These are phyloP conservation scores for Penstemon eatonii DNA, from an alignment of 257 asterid genomes.

Conservation along the genomic window DNA sequence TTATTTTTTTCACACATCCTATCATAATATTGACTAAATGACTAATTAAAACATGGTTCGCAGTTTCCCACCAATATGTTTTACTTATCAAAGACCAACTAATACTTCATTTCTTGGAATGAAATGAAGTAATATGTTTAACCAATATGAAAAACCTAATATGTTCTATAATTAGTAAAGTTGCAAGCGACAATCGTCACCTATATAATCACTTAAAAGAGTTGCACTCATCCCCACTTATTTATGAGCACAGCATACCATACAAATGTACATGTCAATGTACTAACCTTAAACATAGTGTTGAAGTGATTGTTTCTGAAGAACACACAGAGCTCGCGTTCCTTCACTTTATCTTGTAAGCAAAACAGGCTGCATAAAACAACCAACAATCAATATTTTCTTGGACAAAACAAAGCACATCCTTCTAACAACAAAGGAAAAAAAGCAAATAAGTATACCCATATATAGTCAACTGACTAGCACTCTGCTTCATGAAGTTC, in stretches of 20 bases:
- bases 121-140: too few species aligned
- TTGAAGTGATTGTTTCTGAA: slow-evolving; percentile 99
- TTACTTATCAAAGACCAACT: too few species aligned
- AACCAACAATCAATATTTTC: slow-evolving; percentile 30
- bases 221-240: neutral
- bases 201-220: slow-evolving; percentile 4
- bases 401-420: slow-evolving; percentile 23
- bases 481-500: slow-evolving; percentile 78
- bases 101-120: too few species aligned
- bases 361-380: slow-evolving; percentile 68
- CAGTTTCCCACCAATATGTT: too few species aligned
- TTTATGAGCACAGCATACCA: slow-evolving; percentile 3
- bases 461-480: slow-evolving; percentile 85
- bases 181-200: neutral
- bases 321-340: slow-evolving; percentile 87
- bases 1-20: slow-evolving; percentile 8
- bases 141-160: too few species aligned
- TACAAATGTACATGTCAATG: slow-evolving; percentile 4
- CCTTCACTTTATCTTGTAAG: slow-evolving; percentile 87
- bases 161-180: neutral
- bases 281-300: slow-evolving; percentile 93
- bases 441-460: slow-evolving; percentile 56
- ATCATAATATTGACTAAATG: slow-evolving; percentile 2
- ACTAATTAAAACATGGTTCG: neutral
- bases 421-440: slow-evolving; percentile 23